Base-by-base conservation (phyloP, 2,329 filamentous ascomycete genomes). In the Colletotrichum sp. region DNA sequence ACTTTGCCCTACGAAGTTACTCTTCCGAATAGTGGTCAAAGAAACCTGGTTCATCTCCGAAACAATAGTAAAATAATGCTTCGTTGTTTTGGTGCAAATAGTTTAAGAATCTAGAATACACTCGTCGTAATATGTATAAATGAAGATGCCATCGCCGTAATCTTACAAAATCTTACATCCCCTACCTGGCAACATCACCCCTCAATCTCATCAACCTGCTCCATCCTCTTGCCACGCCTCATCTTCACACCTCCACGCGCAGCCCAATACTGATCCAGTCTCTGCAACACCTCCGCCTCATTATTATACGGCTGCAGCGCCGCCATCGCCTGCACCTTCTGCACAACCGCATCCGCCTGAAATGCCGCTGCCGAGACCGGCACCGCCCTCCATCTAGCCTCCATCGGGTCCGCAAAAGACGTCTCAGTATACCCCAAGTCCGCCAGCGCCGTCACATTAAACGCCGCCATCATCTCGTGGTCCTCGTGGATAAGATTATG, bases 401-500 rank as follows among this genome's bases (percentile, higher is more conserved):
- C 84, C 82, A 86, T 84, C 14, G 85, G 85, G 70, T 86, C 82
- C 52, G 81, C 78, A 73, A 82, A 86, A 21, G 80, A 82, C 12
- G 81, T 81, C 69, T 85, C 83, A 7, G 83, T 81, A 77, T 87
- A 87, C 3, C 86, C 85, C 36, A 85, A 83, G 74, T 84, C 80
- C 16, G 79, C 67, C 0, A 88, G 80, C 4, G 78, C 78, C 0
- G 85, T 85, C 13, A 87, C 85, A 75, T 87, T 87, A 80, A 88
- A 88, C 4, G 85, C 85, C 1, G 83, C 86, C 86, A 88, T 87
- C 86, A 88, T 88, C 67, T 86, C 85, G 69, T 84, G 80, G 69
- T 88, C 86, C 79, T 88, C 86, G 75, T 88, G 86, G 63, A 87
- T 82, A 24, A 87, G 80, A 71, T 88, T 88, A 78, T 88, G 86